Base-by-base conservation (phyloP, 1,284 basidiomycete genomes). In the Porogramme epimiltina region DNA sequence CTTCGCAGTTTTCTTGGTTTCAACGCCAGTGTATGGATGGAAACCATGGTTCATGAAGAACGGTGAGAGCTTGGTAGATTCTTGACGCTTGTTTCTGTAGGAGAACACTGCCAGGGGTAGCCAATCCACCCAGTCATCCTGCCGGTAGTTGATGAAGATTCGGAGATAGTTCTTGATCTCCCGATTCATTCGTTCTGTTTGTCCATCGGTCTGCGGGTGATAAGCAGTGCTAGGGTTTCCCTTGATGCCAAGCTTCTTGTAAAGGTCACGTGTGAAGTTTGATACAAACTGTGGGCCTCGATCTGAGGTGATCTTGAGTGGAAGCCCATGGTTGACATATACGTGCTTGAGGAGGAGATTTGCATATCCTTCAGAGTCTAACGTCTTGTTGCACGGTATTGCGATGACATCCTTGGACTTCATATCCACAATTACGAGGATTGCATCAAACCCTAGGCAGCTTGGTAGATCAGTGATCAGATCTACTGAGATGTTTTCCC, bases 251-350 rank as follows among this genome's bases (percentile, higher is more conserved):
- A 56, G 42, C 33, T 47, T 47, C 24, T 45, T 33, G 23, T 47
- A 47, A 1, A 56, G 41, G 19, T 47, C 51, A 19, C 16, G 16
- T 4, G 28, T 47, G 31, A 56, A 44, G 18, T 52, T 45, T 20
- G 49, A 60, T 0, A 66, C 53, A 45, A 78, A 79, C 37, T 68
- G 63, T 0, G 66, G 51, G 1, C 75, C 77, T 39, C 66, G 2
- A 38, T 74, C 73, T 22, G 64, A 70, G n/a, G 70, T 65, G 5
- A 74, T 61, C 6, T 59, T 41, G 13, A 58, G 33, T 0, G 73
- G 73, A 2, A 74, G 51, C 51, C 55, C 55, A 0, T 70, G 56
- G 0, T 64, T 66, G 1, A 70, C 63, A 3, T 53, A 62, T 4
- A 65, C 42, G 28, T 51, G 51, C 15, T 41, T 42, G 38, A 50